A percentile compares a stretch with the other conserved stretches of the same genome.
Conservation (phyloP, 129 eudicot species). For the Chrysanthemum seticuspe region DNA sequence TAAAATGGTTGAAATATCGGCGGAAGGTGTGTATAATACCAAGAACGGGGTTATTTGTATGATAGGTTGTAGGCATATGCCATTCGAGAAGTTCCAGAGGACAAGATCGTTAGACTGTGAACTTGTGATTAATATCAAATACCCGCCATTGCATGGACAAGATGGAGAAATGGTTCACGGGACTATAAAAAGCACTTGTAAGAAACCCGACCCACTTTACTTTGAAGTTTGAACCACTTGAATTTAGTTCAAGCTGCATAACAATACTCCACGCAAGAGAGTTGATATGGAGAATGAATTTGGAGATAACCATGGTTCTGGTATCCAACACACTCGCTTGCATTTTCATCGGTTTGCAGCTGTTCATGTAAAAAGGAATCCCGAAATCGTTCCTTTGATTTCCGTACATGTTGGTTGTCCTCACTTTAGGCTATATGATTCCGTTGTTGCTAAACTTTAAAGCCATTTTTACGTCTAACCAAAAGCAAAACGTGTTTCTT, state of each 20-base stretch:
- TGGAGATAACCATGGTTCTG: conserved; percentile 88
- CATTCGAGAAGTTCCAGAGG: conserved; percentile 23
- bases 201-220: conserved; percentile 61
- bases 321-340: conserved; percentile 82
- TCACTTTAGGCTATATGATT: conserved; percentile 75
- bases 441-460: conserved; percentile 80
- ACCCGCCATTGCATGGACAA: conserved; percentile 45
- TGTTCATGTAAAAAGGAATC: conserved; percentile 60
- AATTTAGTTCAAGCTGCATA: conserved; percentile 55
- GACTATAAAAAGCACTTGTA: conserved; percentile 61
- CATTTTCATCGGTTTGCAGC: conserved; percentile 68
- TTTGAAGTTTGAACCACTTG: conserved; percentile 59
- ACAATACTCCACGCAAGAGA: conserved; percentile 53
- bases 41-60: conserved; percentile 66
- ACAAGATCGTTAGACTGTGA: conserved; percentile 69
- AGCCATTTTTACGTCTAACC: conserved; percentile 58
- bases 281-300: conserved; percentile 82
- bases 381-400: conserved; percentile 56
- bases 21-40: conserved; percentile 77
- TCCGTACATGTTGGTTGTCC: conserved; percentile 74
- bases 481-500: conserved; percentile 47
- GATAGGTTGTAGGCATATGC: conserved; percentile 72
- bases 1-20: conserved; percentile 49
- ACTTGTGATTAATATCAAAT: conserved; percentile 52
- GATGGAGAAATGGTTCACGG: conserved; percentile 47